These are phyloP conservation scores for Sonneratia alba DNA, from an alignment of 345 rosid species.

Conservation along the genomic window DNA sequence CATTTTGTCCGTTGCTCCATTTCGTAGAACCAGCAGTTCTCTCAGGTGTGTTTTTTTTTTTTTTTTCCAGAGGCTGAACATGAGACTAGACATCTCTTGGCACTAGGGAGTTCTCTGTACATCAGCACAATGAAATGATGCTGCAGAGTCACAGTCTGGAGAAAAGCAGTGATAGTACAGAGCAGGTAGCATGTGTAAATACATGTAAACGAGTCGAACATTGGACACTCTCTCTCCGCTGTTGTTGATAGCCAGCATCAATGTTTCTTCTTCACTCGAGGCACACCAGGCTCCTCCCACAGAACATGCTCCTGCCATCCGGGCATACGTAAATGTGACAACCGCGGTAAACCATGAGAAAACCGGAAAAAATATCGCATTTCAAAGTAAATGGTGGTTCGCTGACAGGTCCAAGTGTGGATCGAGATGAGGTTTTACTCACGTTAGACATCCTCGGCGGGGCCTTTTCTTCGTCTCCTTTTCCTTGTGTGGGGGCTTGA, in stretches of 20 bases:
- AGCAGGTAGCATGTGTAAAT: not conserved
- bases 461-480: conserved; percentile 69
- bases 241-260: not conserved
- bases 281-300: conserved; percentile 23
- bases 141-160: too few relatives aligned
- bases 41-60: not conserved
- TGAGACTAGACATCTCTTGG: not conserved
- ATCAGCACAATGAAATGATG: not conserved
- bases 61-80: not conserved
- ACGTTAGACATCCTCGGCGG: conserved; percentile 64
- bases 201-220: not conserved
- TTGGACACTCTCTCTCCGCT: not conserved
- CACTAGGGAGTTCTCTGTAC: not conserved
- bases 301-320: conserved; percentile 17
- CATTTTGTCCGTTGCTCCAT: not conserved
- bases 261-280: conserved; percentile 10
- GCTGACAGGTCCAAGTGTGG: not conserved
- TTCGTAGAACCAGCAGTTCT: not conserved
- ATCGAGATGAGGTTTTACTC: conserved; percentile 19
- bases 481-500: conserved; percentile 64
- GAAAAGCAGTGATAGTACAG: not conserved
- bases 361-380: too few relatives aligned
- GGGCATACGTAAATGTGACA: too few relatives aligned
- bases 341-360: too few relatives aligned
- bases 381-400: too few relatives aligned